Evolutionary conservation across 495 filamentous ascomycete species (phyloP).

Genomic region (Penicillium subrubescens): DNA sequence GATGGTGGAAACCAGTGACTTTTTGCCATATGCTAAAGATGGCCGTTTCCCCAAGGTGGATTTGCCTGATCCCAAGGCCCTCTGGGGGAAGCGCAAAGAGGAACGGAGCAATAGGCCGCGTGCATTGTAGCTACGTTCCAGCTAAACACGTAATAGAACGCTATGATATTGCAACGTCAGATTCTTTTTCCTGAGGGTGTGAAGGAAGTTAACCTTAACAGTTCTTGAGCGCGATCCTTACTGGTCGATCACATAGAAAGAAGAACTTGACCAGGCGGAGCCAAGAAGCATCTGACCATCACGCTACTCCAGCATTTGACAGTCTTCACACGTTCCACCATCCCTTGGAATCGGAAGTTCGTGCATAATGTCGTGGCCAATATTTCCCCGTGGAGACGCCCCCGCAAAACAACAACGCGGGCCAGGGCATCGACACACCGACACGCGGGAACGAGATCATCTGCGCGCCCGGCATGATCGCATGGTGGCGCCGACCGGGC

Average conservation of each 20-base stretch:
- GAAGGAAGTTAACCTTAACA: background rate
- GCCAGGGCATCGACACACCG: slow-evolving; percentile 9
- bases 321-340: background rate
- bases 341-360: background rate
- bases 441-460: slow-evolving; percentile 22
- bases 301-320: background rate
- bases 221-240: background rate
- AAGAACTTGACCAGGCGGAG: background rate
- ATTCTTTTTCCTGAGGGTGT: background rate
- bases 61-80: slow-evolving; percentile 8
- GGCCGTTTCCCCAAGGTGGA: slow-evolving; percentile 28
- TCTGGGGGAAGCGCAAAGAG: background rate
- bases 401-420: slow-evolving; percentile 9
- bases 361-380: background rate
- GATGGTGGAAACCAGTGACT: slow-evolving; percentile 21
- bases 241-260: background rate
- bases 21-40: slow-evolving; percentile 22
- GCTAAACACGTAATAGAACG: background rate
- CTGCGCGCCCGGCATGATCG: slow-evolving; percentile 28
- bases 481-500: slow-evolving; percentile 9
- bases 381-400: slow-evolving; percentile 7
- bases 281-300: background rate
- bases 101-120: background rate
- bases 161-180: background rate
- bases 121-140: background rate